Evolutionary conservation across 78 protist species (phyloP).

Genomic region (Polysphondylium violaceum): DNA sequence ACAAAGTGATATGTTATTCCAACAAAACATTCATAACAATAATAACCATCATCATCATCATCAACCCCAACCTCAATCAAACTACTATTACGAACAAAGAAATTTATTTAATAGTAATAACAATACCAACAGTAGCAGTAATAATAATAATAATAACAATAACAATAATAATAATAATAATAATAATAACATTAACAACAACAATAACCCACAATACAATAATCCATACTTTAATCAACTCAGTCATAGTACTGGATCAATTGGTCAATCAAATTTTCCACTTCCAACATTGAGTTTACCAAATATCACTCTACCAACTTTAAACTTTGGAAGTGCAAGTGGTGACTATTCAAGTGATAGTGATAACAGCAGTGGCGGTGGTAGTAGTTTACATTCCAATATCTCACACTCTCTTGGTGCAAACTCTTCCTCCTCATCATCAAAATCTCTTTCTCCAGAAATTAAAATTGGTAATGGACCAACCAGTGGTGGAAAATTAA

Average conservation of each 20-base stretch:
- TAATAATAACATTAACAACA: background rate
- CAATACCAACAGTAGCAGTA: background rate
- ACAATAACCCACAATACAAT: background rate
- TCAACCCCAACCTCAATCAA: background rate
- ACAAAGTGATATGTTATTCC: background rate
- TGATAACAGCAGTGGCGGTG: no score
- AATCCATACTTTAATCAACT: background rate
- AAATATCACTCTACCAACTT: background rate
- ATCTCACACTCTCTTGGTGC: background rate
- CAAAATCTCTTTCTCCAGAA: constrained; percentile 29
- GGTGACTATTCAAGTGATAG: background rate
- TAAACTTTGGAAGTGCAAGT: background rate
- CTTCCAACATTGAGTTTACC: background rate
- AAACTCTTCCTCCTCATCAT: background rate
- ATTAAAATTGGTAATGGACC: constrained; percentile 1
- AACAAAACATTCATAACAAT: background rate
- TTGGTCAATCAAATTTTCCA: background rate
- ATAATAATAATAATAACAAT: background rate
- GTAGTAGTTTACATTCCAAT: no score
- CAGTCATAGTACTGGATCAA: background rate
- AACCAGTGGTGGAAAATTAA: no score
- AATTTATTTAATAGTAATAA: background rate
- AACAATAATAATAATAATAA: background rate
- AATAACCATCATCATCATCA: background rate
- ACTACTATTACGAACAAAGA: background rate